Evolutionary conservation across 345 rosid genomes (phyloP).

Genomic region (Eucalyptus cloeziana): DNA sequence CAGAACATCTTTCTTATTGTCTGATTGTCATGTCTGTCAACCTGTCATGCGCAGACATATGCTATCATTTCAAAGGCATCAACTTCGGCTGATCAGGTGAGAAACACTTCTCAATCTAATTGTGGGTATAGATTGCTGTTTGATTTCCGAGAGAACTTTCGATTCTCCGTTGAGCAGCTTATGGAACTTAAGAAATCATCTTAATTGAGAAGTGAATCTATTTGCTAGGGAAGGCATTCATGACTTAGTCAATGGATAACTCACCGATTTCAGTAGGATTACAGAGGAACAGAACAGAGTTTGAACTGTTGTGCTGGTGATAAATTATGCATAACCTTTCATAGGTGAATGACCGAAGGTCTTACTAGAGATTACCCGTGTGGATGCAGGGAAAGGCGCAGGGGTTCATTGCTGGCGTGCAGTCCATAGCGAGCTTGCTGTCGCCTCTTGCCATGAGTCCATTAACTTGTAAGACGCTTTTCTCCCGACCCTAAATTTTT

Average conservation of each 20-base stretch:
- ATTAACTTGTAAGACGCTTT: slow-evolving; percentile 24
- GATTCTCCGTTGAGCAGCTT: rapidly evolving
- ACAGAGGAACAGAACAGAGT: neutral
- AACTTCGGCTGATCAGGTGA: slow-evolving; percentile 36
- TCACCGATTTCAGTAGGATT: neutral
- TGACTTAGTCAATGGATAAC: neutral
- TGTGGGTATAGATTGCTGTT: neutral
- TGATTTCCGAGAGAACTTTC: neutral
- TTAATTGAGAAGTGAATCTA: neutral
- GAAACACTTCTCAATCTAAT: neutral
- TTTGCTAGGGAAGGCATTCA: neutral
- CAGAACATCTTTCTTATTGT: neutral
- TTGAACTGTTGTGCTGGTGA: neutral
- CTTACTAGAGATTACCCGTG: neutral
- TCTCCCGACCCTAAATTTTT: neutral
- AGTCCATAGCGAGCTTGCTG: slow-evolving; percentile 30
- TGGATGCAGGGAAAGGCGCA: slow-evolving; percentile 38
- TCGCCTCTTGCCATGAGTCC: slow-evolving; percentile 49
- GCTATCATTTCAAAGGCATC: slow-evolving; percentile 42
- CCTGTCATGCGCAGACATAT: slow-evolving; percentile 22
- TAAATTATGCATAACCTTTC: neutral
- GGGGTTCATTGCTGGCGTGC: slow-evolving; percentile 44
- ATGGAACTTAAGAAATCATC: neutral
- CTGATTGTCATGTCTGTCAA: neutral
- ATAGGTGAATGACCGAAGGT: neutral